phyloP scores from a whole-genome alignment of 2,329 filamentous ascomycete species.

The Clarireedia homoeocarpa region DNA sequence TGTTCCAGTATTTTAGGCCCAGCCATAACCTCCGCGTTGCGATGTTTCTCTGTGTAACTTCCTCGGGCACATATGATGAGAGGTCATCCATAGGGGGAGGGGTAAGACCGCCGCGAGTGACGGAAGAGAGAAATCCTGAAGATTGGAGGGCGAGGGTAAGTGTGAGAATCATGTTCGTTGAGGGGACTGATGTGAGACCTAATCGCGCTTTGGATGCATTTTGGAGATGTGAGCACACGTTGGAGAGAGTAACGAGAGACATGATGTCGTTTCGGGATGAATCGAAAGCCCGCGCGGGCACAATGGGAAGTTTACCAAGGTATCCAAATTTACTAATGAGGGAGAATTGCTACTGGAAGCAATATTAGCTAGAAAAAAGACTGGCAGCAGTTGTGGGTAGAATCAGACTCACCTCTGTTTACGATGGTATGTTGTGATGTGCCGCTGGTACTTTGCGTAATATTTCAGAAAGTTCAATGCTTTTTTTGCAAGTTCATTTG shows the following conservation, averaged over 20 bases:
- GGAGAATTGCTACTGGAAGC: background rate
- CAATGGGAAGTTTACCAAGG: slow-evolving; percentile 10
- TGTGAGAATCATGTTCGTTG: slow-evolving; percentile 57
- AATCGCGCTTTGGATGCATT: slow-evolving; percentile 65
- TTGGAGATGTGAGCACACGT: slow-evolving; percentile 67
- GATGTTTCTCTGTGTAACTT: slow-evolving; percentile 51
- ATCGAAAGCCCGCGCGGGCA: slow-evolving; percentile 21
- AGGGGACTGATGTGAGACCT: slow-evolving; percentile 60
- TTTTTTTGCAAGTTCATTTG: background rate
- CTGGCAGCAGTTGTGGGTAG: background rate
- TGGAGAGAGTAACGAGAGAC: slow-evolving; percentile 63
- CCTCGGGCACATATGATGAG: slow-evolving; percentile 40
- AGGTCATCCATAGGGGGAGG: slow-evolving; percentile 45
- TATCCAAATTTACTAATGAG: background rate
- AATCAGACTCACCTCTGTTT: too few relatives aligned
- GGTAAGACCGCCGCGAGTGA: slow-evolving; percentile 54
- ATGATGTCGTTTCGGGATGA: slow-evolving; percentile 33
- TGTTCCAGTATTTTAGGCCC: slow-evolving; percentile 68
- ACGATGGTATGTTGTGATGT: background rate
- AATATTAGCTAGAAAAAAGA: background rate
- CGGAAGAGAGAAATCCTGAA: slow-evolving; percentile 59
- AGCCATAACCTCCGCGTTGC: slow-evolving; percentile 59
- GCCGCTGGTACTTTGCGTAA: background rate
- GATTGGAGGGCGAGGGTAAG: slow-evolving; percentile 59
- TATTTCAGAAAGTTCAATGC: background rate